Conservation (phyloP, 2,329 filamentous ascomycete species). For the Stylonectria norvegica region DNA sequence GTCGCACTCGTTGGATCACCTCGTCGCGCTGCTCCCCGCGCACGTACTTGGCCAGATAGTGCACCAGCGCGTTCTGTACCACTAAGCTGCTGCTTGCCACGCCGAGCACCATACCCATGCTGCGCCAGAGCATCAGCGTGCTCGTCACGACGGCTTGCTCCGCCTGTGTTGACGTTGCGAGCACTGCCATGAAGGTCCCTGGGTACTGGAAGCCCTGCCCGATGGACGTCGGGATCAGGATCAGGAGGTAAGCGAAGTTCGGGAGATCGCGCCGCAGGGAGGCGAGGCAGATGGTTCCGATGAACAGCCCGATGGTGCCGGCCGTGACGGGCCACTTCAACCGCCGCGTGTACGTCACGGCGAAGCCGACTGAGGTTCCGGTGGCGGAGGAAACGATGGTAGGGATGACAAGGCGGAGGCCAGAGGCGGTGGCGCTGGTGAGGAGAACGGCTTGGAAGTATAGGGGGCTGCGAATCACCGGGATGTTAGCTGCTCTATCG, state of each 20-base stretch:
- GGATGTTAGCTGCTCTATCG: conserved; percentile 1
- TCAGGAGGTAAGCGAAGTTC: conserved; percentile 50
- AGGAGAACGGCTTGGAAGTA: conserved; percentile 75
- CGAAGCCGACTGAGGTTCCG: conserved; percentile 58
- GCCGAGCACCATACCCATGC: conserved; percentile 69
- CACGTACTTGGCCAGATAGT: conserved; percentile 58
- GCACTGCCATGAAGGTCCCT: conserved; percentile 59
- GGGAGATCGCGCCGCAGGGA: conserved; percentile 51
- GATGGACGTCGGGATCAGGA: conserved; percentile 53
- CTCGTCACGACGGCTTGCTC: conserved; percentile 68
- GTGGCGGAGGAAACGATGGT: conserved; percentile 52
- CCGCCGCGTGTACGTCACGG: conserved; percentile 57
- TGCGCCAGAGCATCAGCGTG: conserved; percentile 69
- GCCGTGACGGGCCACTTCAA: conserved; percentile 57
- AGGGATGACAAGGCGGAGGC: conserved; percentile 66
- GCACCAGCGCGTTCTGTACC: conserved; percentile 65
- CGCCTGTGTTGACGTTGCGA: conserved; percentile 55
- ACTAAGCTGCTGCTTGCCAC: conserved; percentile 68
- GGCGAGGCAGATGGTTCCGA: conserved; percentile 50
- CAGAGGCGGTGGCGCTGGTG: conserved; percentile 65
- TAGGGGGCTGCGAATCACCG: conserved; percentile 54
- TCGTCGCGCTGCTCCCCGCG: conserved; percentile 54
- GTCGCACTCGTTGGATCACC: conserved; percentile 50
- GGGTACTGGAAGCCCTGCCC: conserved; percentile 65
- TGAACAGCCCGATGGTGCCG: conserved; percentile 46